Percentiles rank a stretch among this genome's conserved stretches.
phyloP scores from a whole-genome alignment of 257 asterid species.

The Primulina tabacum region DNA sequence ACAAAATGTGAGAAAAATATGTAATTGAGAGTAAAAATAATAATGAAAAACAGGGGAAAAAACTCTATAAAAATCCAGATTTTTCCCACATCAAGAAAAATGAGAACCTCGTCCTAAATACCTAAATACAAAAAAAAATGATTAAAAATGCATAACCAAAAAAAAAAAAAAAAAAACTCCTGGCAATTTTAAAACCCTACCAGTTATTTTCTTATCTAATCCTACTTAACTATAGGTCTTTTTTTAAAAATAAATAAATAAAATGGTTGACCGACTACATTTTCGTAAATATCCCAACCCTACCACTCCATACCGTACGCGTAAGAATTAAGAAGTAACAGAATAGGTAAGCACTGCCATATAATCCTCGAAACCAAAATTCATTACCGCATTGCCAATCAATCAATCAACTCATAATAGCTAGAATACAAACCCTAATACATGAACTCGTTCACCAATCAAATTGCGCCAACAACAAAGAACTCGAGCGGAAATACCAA shows the following conservation, averaged over 20 bases:
- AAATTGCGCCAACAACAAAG: background rate
- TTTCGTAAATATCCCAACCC: too few relatives aligned
- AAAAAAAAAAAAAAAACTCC: background rate
- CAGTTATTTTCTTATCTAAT: too few relatives aligned
- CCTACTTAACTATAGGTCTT: too few relatives aligned
- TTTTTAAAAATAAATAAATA: too few relatives aligned
- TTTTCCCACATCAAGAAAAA: background rate
- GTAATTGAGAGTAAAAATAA: background rate
- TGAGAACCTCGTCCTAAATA: too few relatives aligned
- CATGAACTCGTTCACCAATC: background rate
- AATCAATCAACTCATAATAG: too few relatives aligned
- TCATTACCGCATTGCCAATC: background rate
- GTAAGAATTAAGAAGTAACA: background rate
- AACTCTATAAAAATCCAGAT: too few relatives aligned
- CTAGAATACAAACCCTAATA: background rate
- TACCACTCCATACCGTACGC: background rate
- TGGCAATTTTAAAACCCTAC: background rate
- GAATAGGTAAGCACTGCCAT: background rate
- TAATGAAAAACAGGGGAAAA: too few relatives aligned
- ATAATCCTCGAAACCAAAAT: background rate
- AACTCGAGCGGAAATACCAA: slow-evolving; percentile 15
- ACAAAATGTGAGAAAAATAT: background rate
- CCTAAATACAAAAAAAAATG: background rate
- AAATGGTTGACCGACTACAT: too few relatives aligned
- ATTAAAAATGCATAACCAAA: background rate